Evolutionary conservation across 179 eudicot genomes (phyloP), one percentile per base, ranked within the genome.

Genomic region (Silene vulgaris): DNA sequence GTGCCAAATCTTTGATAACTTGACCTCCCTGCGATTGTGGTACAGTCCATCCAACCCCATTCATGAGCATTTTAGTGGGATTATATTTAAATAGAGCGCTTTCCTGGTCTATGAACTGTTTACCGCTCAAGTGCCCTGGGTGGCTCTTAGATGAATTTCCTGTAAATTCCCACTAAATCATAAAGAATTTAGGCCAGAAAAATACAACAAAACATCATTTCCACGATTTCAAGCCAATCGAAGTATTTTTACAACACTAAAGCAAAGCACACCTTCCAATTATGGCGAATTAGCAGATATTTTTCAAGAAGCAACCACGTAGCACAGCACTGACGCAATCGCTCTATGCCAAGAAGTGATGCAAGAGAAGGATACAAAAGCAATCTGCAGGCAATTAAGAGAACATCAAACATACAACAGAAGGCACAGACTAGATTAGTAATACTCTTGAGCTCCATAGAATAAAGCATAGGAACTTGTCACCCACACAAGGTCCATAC

Each of bases 231-330:
- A 76, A 75, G n/a, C 61, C 60, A 69, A 21, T 28, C 32, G 67
- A 12, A 71, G 32, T 23, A 48, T 37, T 71, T 71, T 52, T 35
- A 54, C 21, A 74, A 60, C 19, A 13, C 66, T 78, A 28, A 71
- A 60, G 32, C 82, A 76, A 50, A 63, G 32, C 29, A 61, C 75
- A 95, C 99, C 96, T 89, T 93, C 99, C 99, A 95, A 45, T 89
- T 87, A 80, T 92, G 88, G 65, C 65, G 77, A 70, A 87, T 83
- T 69, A 89, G 80, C 75, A 95, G 96, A 86, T 86, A 88, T 70
- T 93, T 93, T 81, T 95, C 99, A 76, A 95, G 90, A 84, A 92
- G 93, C 89, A 95, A 83, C 99, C 99, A 95, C 14, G 99, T 89
- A 77, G 96, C 85, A 87, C 97, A 92, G 77, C 93, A 88, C 69